Percentiles rank a stretch among this genome's conserved stretches.
These are phyloP conservation scores for Mycogone perniciosa DNA, from an alignment of 2,329 filamentous ascomycete genomes.

Conservation along the genomic window DNA sequence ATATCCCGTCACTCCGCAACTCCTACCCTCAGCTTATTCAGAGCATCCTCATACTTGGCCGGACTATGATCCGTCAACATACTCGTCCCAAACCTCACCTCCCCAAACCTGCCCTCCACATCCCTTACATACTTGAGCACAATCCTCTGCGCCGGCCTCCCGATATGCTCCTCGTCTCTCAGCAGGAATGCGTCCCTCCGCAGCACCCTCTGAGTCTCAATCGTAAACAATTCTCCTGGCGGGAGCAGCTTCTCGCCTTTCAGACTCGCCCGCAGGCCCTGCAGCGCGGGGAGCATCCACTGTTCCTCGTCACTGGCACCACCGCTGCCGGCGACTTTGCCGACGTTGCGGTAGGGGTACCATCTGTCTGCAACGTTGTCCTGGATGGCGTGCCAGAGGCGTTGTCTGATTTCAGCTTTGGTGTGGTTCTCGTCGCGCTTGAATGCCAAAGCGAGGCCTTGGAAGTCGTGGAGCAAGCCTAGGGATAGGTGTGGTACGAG, in stretches of 20 bases:
- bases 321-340: constrained; percentile 26
- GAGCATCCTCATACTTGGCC: constrained; percentile 62
- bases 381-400: constrained; percentile 60
- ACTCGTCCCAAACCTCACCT: constrained; percentile 63
- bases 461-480: constrained; percentile 68
- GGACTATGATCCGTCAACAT: constrained; percentile 75
- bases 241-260: constrained; percentile 63
- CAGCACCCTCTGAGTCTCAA: constrained; percentile 62
- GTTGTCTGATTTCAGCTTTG: constrained; percentile 58
- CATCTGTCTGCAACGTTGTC: constrained; percentile 57
- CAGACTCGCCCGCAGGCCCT: constrained; percentile 61
- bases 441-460: constrained; percentile 64
- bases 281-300: constrained; percentile 64
- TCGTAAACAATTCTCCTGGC: constrained; percentile 68
- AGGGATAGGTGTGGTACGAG: constrained; percentile 68
- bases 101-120: constrained; percentile 63
- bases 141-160: constrained; percentile 59
- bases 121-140: constrained; percentile 65
- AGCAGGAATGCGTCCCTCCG: constrained; percentile 57
- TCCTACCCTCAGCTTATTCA: constrained; percentile 52
- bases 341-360: constrained; percentile 32
- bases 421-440: constrained; percentile 64
- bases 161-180: constrained; percentile 42
- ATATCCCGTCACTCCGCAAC: constrained; percentile 25
- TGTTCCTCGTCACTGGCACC: constrained; percentile 49